These are phyloP conservation scores for Chimonanthus salicifolius DNA, from an alignment of 164 flowering plant genomes.

Conservation along the genomic window DNA sequence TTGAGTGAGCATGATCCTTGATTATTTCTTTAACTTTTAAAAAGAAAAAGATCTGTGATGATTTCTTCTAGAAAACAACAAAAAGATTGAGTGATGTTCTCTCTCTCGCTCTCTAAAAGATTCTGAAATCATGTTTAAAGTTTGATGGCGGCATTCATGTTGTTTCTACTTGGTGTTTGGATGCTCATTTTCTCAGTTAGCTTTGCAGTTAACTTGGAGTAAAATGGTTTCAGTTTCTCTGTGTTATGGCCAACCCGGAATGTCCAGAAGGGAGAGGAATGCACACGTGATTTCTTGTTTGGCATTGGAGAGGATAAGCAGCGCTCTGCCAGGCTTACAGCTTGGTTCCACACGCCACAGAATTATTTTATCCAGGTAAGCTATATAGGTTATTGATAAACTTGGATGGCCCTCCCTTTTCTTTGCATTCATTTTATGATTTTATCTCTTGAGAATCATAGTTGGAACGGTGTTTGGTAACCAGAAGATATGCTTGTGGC, in stretches of 20 bases:
- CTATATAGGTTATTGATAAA: background rate
- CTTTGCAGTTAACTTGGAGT: constrained; percentile 3
- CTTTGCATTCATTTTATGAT: no score
- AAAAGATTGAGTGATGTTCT: no score
- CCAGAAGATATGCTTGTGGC: no score
- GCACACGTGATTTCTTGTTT: constrained; percentile 87
- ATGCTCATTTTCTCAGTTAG: no score
- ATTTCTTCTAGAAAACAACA: no score
- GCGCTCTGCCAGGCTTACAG: constrained; percentile 93
- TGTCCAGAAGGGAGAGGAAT: constrained; percentile 72
- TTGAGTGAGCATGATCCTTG: background rate
- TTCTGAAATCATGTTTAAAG: background rate
- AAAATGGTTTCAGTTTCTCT: constrained; percentile 59
- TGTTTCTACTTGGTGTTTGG: background rate
- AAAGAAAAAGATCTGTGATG: no score
- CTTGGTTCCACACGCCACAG: constrained; percentile 91
- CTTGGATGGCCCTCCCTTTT: background rate
- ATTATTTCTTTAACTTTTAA: no score
- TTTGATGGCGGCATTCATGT: background rate
- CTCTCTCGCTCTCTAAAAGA: background rate
- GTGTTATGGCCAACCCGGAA: constrained; percentile 77
- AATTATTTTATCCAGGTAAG: constrained; percentile 70
- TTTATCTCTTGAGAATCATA: no score
- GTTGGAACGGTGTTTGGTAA: no score
- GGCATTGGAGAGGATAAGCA: constrained; percentile 96